Percentiles rank a stretch among this genome's conserved stretches.
phyloP scores from a whole-genome alignment of 2,329 filamentous ascomycete genomes.

The Epichloe sibirici region DNA sequence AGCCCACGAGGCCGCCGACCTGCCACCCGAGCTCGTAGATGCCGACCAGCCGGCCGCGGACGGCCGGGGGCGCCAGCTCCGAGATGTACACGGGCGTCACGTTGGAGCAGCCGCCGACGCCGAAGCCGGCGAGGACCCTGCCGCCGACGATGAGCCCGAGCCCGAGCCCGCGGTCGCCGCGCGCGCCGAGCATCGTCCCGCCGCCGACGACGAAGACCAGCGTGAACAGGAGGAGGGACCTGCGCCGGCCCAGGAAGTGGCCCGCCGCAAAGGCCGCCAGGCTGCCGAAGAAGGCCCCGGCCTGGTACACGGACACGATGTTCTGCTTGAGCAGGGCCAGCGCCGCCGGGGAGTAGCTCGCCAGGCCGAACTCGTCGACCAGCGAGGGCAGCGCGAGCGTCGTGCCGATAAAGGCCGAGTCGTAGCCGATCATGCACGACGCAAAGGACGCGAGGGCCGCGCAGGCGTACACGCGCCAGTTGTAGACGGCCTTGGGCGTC shows the following conservation, averaged over 20 bases:
- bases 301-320: constrained; percentile 68
- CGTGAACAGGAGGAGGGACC: constrained; percentile 10
- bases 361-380: constrained; percentile 53
- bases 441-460: constrained; percentile 43
- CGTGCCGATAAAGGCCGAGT: constrained; percentile 69
- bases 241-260: constrained; percentile 11
- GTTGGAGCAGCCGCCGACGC: constrained; percentile 14
- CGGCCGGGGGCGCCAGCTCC: constrained; percentile 11
- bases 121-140: constrained; percentile 13
- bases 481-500: constrained; percentile 45
- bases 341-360: constrained; percentile 30
- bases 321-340: constrained; percentile 55
- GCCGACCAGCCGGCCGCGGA: constrained; percentile 12
- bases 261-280: constrained; percentile 11
- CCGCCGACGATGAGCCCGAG: constrained; percentile 13
- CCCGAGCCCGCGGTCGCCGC: constrained; percentile 17
- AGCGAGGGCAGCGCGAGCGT: constrained; percentile 63
- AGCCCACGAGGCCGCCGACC: constrained; percentile 11
- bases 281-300: constrained; percentile 13
- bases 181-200: constrained; percentile 32
- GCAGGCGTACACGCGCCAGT: constrained; percentile 46
- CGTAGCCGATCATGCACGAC: constrained; percentile 46
- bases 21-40: constrained; percentile 13
- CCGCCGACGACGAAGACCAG: constrained; percentile 11
- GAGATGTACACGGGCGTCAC: constrained; percentile 14